Conservation (phyloP, 345 rosid species). For the Moringa oleifera region DNA sequence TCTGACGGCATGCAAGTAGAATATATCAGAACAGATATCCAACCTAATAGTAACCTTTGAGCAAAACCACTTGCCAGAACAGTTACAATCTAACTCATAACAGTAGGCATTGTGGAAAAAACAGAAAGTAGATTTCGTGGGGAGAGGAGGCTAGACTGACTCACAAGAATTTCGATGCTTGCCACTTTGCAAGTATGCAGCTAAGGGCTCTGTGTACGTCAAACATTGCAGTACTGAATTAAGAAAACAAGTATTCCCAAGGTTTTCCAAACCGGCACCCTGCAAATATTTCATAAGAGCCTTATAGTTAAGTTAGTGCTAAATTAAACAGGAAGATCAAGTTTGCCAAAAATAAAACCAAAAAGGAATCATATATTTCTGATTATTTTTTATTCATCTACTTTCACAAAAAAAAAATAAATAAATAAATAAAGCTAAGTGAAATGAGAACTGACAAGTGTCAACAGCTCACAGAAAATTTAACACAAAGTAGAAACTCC, state of each 20-base stretch:
- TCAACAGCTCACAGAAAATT: not conserved
- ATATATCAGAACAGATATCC: too few relatives aligned
- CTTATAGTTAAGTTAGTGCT: not conserved
- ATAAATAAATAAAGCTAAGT: not conserved
- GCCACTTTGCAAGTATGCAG: constrained; percentile 80
- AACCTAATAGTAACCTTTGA: too few relatives aligned
- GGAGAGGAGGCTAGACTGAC: constrained; percentile 19
- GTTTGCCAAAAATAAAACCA: too few relatives aligned
- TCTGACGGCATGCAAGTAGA: too few relatives aligned
- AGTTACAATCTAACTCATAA: not conserved
- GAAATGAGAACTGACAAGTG: not conserved
- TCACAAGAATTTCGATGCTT: constrained; percentile 76
- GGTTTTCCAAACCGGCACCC: constrained; percentile 97
- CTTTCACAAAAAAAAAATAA: too few relatives aligned
- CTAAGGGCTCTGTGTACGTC: constrained; percentile 93
- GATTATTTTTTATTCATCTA: not conserved
- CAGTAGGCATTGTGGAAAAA: too few relatives aligned
- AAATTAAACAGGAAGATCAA: not conserved
- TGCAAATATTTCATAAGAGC: constrained; percentile 23
- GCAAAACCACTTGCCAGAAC: too few relatives aligned
- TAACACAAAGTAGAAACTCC: not conserved
- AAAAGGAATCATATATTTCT: too few relatives aligned
- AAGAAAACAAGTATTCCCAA: constrained; percentile 96
- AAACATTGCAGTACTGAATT: constrained; percentile 93
- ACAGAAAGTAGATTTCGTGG: not conserved